phyloP scores from a whole-genome alignment of 805 yeast species.

The Isabelozyma heimii region DNA sequence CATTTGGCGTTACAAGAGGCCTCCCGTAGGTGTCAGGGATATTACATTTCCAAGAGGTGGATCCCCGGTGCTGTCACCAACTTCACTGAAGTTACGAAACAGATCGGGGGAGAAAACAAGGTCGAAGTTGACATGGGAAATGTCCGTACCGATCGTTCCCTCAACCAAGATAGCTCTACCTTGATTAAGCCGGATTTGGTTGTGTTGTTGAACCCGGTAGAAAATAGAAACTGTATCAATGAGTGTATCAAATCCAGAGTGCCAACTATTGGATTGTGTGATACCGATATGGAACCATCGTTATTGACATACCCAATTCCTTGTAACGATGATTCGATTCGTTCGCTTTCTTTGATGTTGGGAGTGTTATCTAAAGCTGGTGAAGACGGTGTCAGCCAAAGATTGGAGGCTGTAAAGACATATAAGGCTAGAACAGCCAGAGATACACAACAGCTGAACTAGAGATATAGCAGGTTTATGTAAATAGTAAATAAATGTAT shows the following conservation, averaged over 20 bases:
- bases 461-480: neutral
- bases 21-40: constrained; percentile 74
- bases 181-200: constrained; percentile 86
- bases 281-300: constrained; percentile 90
- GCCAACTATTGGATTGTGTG: constrained; percentile 92
- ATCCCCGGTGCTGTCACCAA: constrained; percentile 93
- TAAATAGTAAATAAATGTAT: constrained; percentile 1
- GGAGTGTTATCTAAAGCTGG: constrained; percentile 89
- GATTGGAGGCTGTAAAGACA: constrained; percentile 33
- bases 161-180: constrained; percentile 48
- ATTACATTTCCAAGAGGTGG: constrained; percentile 84
- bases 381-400: constrained; percentile 63
- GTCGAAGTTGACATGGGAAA: constrained; percentile 75
- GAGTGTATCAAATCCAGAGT: constrained; percentile 82
- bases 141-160: constrained; percentile 56
- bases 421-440: neutral
- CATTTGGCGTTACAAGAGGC: constrained; percentile 73
- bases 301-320: constrained; percentile 93
- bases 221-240: constrained; percentile 71
- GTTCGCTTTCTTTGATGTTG: constrained; percentile 74
- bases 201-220: constrained; percentile 82
- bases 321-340: constrained; percentile 87
- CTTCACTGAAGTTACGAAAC: constrained; percentile 66
- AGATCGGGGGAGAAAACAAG: constrained; percentile 30
- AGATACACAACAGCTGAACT: neutral